Base-by-base conservation (phyloP, 2,329 filamentous ascomycete species). In the Neofusicoccum sp. region DNA sequence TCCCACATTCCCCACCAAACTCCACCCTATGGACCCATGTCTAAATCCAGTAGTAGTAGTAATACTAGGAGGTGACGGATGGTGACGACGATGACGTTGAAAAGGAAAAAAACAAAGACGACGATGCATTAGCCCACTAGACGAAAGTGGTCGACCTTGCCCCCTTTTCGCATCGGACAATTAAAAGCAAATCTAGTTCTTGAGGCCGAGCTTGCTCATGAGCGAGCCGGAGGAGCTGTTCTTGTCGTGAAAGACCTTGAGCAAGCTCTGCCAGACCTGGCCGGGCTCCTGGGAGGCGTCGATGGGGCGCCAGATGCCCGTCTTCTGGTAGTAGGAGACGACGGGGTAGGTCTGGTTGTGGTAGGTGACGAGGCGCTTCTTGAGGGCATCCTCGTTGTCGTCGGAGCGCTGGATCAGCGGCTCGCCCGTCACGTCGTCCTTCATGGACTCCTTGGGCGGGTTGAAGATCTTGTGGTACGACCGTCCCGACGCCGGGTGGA, bases 401-500 rank as follows among this genome's bases (percentile, higher is more conserved):
- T 99, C 95, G 67, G 90, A 93, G 71, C 95, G 89, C 83, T 98
- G 95, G 71, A 98, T 89, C 68, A 99, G 84, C 51, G 93, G 93
- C 84, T 99, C 95, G 77, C 95, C 95, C 20, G 95, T 98, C 68
- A 97, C 79, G 78, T 99, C 95, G 78, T 99, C 95, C 75, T 87
- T 96, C 95, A 98, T 98, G 66, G 85, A 72, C 70, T 86, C 80
- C 86, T 97, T 96, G 71, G 95, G 95, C 56, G 95, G 95, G 86
- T 97, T 98, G 88, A 99, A 99, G 78, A 95, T 89, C 80, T 89
- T 95, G 87, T 99, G 95, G 83, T 99, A 99, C 68, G 90, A 92
- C 73, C 95, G 92, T 67, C 95, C 95, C 61, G 93, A 97, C 57
- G 93, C 93, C 62, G 93, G 93, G 84, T 99, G 95, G 70, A 99